These are phyloP conservation scores for Quillaja saponaria DNA, from an alignment of 306 rosid genomes.

Conservation along the genomic window DNA sequence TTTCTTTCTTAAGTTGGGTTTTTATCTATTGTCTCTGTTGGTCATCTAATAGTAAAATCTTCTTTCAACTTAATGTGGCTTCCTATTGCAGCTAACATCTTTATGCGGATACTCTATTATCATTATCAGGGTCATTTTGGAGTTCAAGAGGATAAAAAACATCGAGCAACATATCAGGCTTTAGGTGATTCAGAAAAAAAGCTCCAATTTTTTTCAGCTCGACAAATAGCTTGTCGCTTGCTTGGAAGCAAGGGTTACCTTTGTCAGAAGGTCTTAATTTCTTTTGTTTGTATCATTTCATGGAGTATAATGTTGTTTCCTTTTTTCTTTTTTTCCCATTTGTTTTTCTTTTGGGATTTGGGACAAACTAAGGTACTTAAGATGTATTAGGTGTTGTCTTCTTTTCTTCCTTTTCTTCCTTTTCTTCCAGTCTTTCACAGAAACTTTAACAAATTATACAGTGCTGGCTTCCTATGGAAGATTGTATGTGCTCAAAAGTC, in stretches of 20 bases:
- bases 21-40: no score
- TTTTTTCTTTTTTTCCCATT: neutral
- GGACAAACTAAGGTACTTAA: no score
- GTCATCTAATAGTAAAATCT: neutral
- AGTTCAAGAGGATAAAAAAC: constrained; percentile 75
- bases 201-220: constrained; percentile 78
- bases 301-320: neutral
- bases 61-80: neutral
- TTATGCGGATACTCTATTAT: constrained; percentile 1
- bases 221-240: constrained; percentile 92
- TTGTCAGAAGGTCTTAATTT: constrained; percentile 74
- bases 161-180: constrained; percentile 74
- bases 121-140: constrained; percentile 61
- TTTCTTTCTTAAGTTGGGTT: no score
- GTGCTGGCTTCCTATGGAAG: constrained; percentile 95
- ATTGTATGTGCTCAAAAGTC: constrained; percentile 80
- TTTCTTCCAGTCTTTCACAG: constrained; percentile 1
- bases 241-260: constrained; percentile 93
- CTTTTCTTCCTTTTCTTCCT: neutral
- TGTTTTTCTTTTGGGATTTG: no score
- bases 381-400: neutral
- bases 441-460: constrained; percentile 31
- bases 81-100: neutral
- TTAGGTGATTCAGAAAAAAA: constrained; percentile 74
- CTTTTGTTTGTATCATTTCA: neutral